Percentiles rank a stretch among this genome's conserved stretches.
These are phyloP conservation scores for Iodosphaeria phyllophila DNA, from an alignment of 2,329 filamentous ascomycete genomes.

Conservation along the genomic window DNA sequence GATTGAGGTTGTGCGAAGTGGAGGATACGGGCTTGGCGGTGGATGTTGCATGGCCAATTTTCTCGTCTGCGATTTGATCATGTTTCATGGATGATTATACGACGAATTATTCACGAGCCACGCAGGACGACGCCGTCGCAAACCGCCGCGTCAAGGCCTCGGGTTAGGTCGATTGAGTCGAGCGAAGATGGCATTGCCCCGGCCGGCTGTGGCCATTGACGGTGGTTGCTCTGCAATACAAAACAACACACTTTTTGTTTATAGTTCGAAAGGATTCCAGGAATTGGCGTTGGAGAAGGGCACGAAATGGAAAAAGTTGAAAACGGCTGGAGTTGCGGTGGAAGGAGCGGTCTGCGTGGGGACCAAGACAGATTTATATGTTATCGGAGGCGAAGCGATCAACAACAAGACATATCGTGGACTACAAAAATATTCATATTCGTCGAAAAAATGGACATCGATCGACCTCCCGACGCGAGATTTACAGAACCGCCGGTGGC, in stretches of 20 bases:
- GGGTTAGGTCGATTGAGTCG: too few relatives aligned
- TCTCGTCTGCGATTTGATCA: too few relatives aligned
- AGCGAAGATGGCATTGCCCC: constrained; percentile 47
- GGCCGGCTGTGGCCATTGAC: constrained; percentile 50
- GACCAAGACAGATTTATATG: constrained; percentile 47
- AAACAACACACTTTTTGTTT: constrained; percentile 71
- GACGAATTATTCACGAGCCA: too few relatives aligned
- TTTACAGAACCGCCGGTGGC: too few relatives aligned
- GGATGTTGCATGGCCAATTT: too few relatives aligned
- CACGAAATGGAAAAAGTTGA: constrained; percentile 52
- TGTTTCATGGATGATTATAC: too few relatives aligned
- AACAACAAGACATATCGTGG: constrained; percentile 47
- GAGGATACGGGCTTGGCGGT: too few relatives aligned
- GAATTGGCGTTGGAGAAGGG: constrained; percentile 50
- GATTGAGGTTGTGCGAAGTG: too few relatives aligned
- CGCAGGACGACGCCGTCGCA: too few relatives aligned
- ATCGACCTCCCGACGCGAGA: constrained; percentile 21
- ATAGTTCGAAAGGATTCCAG: constrained; percentile 57
- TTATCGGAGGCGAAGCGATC: constrained; percentile 55
- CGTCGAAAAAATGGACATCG: constrained; percentile 32
- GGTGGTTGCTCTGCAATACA: constrained; percentile 68
- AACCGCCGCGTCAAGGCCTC: too few relatives aligned
- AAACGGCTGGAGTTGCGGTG: constrained; percentile 48
- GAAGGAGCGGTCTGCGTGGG: constrained; percentile 63
- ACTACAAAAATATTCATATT: constrained; percentile 47